A percentile compares a stretch with the other conserved stretches of the same genome.
These are phyloP conservation scores for Apostasia shenzhenica DNA, from an alignment of 106 monocot genomes.

Conservation along the genomic window DNA sequence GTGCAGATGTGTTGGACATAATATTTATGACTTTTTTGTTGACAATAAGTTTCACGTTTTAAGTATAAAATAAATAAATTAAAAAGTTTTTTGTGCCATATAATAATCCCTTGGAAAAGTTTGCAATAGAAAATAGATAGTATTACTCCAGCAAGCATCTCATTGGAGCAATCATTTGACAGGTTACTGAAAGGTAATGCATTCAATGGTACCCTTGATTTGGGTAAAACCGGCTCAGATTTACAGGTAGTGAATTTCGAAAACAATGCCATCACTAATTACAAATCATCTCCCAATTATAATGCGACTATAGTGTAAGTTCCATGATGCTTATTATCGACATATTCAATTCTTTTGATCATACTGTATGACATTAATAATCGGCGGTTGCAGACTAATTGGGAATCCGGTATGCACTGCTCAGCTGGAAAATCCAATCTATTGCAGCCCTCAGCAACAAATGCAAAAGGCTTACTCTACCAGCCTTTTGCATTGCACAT, in stretches of 20 bases:
- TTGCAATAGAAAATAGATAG: no score
- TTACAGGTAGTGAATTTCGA: constrained; percentile 53
- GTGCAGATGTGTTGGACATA: no score
- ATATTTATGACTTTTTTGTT: no score
- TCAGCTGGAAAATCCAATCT: constrained; percentile 7
- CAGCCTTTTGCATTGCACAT: constrained; percentile 21
- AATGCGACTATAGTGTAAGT: constrained; percentile 35
- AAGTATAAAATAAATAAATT: no score
- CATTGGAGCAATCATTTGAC: neutral
- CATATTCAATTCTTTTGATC: neutral
- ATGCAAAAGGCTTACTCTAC: constrained; percentile 38
- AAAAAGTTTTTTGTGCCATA: no score
- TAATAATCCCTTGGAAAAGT: no score
- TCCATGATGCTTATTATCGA: neutral
- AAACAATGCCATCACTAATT: constrained; percentile 36
- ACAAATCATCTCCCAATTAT: constrained; percentile 7
- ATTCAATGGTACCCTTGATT: constrained; percentile 58
- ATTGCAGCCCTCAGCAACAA: constrained; percentile 26
- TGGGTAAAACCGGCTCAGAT: constrained; percentile 29
- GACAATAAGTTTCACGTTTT: no score
- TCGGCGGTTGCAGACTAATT: constrained; percentile 34
- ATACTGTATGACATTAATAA: neutral
- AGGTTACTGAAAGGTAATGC: constrained; percentile 50
- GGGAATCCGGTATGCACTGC: constrained; percentile 51
- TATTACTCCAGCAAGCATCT: no score